Evolutionary conservation across 2,329 filamentous ascomycete species (phyloP), one percentile per base, ranked within the genome.

Genomic region (Monilinia laxa): DNA sequence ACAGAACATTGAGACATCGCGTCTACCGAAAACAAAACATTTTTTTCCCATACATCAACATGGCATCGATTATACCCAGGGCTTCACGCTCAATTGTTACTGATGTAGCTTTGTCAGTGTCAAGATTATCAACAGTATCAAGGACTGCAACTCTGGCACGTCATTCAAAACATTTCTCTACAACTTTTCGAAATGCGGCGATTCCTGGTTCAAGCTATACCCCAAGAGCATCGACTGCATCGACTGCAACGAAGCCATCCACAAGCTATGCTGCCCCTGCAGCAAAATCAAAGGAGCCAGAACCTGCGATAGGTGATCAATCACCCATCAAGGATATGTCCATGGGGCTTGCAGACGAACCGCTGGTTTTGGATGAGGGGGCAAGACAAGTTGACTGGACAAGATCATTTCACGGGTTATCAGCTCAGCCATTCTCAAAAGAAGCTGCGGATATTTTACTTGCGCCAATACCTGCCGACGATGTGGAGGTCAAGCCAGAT

Each of bases 401-500:
- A 25, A 84, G 85, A 59, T 90, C 88, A 0, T 91, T 87, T 78
- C 87, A 90, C 73, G 89, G 89, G 1, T 82, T 92, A 23, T 89
- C 86, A 58, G 79, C 82, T 0, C 79, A 82, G 40, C 83, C 89
- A 0, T 92, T 91, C 77, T 83, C 86, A 14, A 81, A 85, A 62
- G 87, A 90, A 78, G 83, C 85, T 28, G 81, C 84, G 11, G 84
- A 85, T 42, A 81, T 88, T 11, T 77, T 92, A 23, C 80, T 88
- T 35, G 83, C 84, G 66, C 87, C 88, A 1, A 77, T 96, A 16
- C 80, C 87, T 64, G 80, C 85, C 0, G 84, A 88, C 58, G 94
- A 98, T 79, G 88, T 99, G 65, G 95, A 99, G 81, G 90, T 99
- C 76, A 99, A 99, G 82, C 94, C 95, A 42, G 95, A 99, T 80